Conservation (phyloP, 306 rosid genomes). For the Begonia fuchsioides region DNA sequence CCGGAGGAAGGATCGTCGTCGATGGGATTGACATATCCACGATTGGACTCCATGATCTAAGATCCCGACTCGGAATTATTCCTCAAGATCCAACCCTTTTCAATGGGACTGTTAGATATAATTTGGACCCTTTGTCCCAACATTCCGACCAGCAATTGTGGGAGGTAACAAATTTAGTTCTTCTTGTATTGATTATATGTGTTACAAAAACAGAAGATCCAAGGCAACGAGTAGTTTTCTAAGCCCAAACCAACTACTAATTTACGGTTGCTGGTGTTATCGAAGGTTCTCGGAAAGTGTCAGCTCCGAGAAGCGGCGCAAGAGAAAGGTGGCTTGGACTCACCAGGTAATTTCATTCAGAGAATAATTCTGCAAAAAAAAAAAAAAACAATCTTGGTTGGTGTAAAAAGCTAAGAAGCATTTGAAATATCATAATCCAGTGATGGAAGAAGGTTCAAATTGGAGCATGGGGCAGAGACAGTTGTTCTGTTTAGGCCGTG, state of each 20-base stretch:
- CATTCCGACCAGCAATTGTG: slow-evolving; percentile 56
- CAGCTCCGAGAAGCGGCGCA: slow-evolving; percentile 58
- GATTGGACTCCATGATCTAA: slow-evolving; percentile 75
- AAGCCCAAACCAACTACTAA: too few species aligned
- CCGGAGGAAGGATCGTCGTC: slow-evolving; percentile 39
- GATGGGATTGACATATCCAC: slow-evolving; percentile 58
- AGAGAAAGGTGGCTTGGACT: slow-evolving; percentile 62
- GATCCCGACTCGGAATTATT: slow-evolving; percentile 58
- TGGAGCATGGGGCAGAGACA: slow-evolving; percentile 98
- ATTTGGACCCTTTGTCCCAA: slow-evolving; percentile 58
- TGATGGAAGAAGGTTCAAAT: slow-evolving; percentile 81
- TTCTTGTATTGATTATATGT: not conserved
- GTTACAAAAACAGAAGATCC: too few species aligned
- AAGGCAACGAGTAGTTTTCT: too few species aligned
- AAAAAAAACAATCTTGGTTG: too few species aligned
- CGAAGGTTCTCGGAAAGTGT: slow-evolving; percentile 75
- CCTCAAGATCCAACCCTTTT: slow-evolving; percentile 94
- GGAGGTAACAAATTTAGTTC: slow-evolving; percentile 37
- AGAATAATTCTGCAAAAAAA: too few species aligned
- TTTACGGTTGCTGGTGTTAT: not conserved
- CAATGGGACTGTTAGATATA: slow-evolving; percentile 59
- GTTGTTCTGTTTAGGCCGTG: slow-evolving; percentile 84
- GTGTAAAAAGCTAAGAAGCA: not conserved
- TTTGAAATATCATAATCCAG: slow-evolving; percentile 16
- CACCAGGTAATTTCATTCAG: slow-evolving; percentile 32